Conservation (phyloP, 768 basidiomycete genomes). For the Pisolithus orientalis region DNA sequence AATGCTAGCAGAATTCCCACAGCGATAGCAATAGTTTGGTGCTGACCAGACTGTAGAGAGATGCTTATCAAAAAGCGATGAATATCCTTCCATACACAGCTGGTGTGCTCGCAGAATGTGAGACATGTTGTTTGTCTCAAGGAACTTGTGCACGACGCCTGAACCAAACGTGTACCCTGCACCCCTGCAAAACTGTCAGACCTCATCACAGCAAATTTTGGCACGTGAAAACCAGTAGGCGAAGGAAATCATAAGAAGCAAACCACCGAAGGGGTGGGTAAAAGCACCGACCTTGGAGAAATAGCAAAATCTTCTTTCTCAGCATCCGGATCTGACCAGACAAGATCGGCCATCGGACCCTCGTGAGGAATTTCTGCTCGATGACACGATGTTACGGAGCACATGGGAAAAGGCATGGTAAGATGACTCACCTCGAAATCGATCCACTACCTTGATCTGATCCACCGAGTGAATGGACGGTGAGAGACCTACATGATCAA, state of each 20-base stretch:
- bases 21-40: constrained; percentile 98
- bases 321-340: constrained; percentile 99
- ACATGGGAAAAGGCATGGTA: constrained; percentile 15
- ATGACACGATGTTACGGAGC: constrained; percentile 17
- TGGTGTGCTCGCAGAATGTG: constrained; percentile 98
- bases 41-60: constrained; percentile 98
- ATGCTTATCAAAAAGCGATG: constrained; percentile 94
- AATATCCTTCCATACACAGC: constrained; percentile 98
- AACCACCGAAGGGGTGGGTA: constrained; percentile 8
- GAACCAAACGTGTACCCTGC: constrained; percentile 99
- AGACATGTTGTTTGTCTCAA: constrained; percentile 92
- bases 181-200: constrained; percentile 47
- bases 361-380: constrained; percentile 93
- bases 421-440: constrained; percentile 72
- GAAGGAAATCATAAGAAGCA: constrained; percentile 6
- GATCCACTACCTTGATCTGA: constrained; percentile 98
- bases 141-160: constrained; percentile 95
- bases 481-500: constrained; percentile 62
- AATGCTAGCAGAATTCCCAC: constrained; percentile 95
- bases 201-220: constrained; percentile 3
- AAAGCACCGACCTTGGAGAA: constrained; percentile 73
- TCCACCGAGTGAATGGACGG: constrained; percentile 99
- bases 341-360: constrained; percentile 98
- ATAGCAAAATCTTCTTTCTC: constrained; percentile 99
- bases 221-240: constrained; percentile 8